Conservation (phyloP, 176 grass and related monocot genomes). For the Olyra latifolia region DNA sequence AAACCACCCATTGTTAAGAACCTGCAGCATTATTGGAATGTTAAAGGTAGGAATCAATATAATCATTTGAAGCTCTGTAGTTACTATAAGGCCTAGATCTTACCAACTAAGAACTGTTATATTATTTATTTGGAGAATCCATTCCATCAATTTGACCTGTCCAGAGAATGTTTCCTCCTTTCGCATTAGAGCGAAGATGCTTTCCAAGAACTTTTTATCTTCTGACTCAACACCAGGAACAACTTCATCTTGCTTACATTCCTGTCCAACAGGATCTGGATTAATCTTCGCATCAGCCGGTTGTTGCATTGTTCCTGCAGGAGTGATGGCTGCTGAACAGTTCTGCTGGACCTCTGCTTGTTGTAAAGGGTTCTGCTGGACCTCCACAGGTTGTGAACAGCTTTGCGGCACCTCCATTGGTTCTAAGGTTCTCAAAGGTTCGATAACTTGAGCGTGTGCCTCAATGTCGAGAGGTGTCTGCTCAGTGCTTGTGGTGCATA, state of each 20-base stretch:
- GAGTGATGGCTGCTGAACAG: slow-evolving; percentile 18
- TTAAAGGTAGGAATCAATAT: slow-evolving; percentile 21
- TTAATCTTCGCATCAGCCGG: slow-evolving; percentile 42
- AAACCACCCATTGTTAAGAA: slow-evolving; percentile 86
- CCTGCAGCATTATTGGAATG: slow-evolving; percentile 46
- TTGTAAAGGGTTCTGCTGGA: slow-evolving; percentile 8
- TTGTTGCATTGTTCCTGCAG: slow-evolving; percentile 34
- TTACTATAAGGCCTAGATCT: slow-evolving; percentile 19
- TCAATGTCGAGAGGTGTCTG: slow-evolving; percentile 40
- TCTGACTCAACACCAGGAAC: slow-evolving; percentile 54
- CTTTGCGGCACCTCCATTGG: slow-evolving; percentile 29
- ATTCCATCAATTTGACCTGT: slow-evolving; percentile 93
- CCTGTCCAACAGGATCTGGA: slow-evolving; percentile 33
- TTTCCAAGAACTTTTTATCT: slow-evolving; percentile 89
- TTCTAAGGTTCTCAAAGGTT: slow-evolving; percentile 46
- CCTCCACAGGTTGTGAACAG: slow-evolving; percentile 17
- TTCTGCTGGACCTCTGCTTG: slow-evolving; percentile 27
- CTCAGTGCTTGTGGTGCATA: slow-evolving; percentile 36
- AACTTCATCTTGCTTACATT: slow-evolving; percentile 40
- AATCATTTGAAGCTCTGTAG: slow-evolving; percentile 30
- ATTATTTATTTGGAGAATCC: slow-evolving; percentile 84
- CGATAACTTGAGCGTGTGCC: slow-evolving; percentile 32
- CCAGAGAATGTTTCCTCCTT: slow-evolving; percentile 84
- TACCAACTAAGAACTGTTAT: slow-evolving; percentile 78
- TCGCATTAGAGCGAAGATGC: slow-evolving; percentile 80